Base-by-base conservation (phyloP, 2,329 filamentous ascomycete species). In the Hortaea werneckii region DNA sequence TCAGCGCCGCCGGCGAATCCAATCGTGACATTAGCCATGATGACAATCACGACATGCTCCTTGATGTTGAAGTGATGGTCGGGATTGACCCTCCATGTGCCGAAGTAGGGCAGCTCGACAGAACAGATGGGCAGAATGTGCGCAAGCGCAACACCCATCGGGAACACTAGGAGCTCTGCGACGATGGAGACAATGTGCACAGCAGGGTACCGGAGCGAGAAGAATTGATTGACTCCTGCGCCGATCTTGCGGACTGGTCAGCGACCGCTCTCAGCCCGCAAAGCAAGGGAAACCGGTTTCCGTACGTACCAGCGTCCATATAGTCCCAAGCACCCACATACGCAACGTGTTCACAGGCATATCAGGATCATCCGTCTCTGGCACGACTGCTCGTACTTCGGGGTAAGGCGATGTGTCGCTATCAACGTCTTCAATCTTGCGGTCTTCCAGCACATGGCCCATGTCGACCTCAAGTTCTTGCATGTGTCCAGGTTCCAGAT, bases 181-280 rank as follows among this genome's bases (percentile, higher is more conserved):
- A 94, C 94, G 54, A 94, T 85, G 35, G 87, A 87, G 20, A 86
- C 90, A 59, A 94, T 90, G 50, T 85, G 84, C 63, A 94, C 86
- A 64, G 87, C 92, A 28, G 87, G 87, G 73, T 92, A 94, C 76
- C 87, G 78, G 62, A 94, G 72, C 32, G 86, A 89, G 71, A 94
- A 94, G 69, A 94, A 92, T 37, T 94, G 70, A 64, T 92, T 92
- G 20, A 64, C 46, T 5, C 66, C 70, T 20, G 64, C 66, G 1
- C 65, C 67, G 32, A 35, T 35, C 32, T 35, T 35, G 2, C 8
- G n/a, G n/a, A 9, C 8, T 35, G 32, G 32, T 35, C 32, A 35
- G 32, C 32, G n/a, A 35, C 4, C 3, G 30, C 32, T 35, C n/a
- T 35, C 32, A 20, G 20, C 20, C 20, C 20, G 20, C 20, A 20